Percentiles rank a stretch among this genome's conserved stretches.
Evolutionary conservation across 139 green algal genomes (phyloP).

Genomic region (Chlamydomonas sphaeroides): DNA sequence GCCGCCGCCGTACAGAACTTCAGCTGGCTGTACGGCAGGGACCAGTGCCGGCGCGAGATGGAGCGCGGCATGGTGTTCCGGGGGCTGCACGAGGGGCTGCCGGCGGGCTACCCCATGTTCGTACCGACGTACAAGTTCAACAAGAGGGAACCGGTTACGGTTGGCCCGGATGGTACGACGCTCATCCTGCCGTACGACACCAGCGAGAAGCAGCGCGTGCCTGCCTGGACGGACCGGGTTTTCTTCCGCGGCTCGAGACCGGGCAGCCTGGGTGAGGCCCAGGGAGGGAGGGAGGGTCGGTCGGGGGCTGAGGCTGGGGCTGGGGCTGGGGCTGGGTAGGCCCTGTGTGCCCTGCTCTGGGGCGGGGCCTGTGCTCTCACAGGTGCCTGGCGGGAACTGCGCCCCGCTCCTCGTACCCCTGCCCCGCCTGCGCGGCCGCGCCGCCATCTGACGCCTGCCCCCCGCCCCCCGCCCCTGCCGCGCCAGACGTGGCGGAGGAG

Average conservation of each 20-base stretch:
- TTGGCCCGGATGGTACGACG: not conserved
- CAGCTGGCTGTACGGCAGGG: conserved; percentile 1
- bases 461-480: too few relatives aligned
- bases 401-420: not conserved
- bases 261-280: not conserved
- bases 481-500: conserved; percentile 30
- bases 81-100: conserved; percentile 46
- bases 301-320: not conserved
- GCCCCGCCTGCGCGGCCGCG: too few relatives aligned
- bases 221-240: conserved; percentile 93
- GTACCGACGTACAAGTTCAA: conserved; percentile 96
- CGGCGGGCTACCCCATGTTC: conserved; percentile 85
- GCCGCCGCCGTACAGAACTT: not conserved
- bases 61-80: conserved; percentile 53
- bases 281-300: not conserved
- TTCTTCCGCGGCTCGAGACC: conserved; percentile 80
- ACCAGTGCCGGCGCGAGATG: conserved; percentile 46
- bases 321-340: not conserved
- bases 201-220: conserved; percentile 87
- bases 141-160: conserved; percentile 49
- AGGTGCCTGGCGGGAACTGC: too few relatives aligned
- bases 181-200: conserved; percentile 58
- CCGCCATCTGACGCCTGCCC: not conserved
- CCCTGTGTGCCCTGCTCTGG: not conserved
- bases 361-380: not conserved